These are phyloP conservation scores for Colletotrichum ledebouriae DNA, from an alignment of 2,329 filamentous ascomycete species.

Conservation along the genomic window DNA sequence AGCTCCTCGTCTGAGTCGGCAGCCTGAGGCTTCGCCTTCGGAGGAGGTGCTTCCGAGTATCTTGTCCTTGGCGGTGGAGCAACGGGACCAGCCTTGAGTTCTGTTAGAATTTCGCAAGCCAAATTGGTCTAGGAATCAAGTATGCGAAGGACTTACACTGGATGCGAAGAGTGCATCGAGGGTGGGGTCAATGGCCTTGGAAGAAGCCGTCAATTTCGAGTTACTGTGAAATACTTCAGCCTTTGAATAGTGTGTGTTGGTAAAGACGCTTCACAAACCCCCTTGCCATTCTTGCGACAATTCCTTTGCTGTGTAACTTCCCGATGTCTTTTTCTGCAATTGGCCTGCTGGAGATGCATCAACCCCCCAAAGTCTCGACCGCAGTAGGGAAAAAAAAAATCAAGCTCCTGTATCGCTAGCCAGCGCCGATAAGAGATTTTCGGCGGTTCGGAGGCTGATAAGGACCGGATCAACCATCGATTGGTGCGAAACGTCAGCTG, in stretches of 20 bases:
- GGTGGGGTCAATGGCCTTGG: conserved; percentile 75
- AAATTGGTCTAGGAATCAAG: neutral
- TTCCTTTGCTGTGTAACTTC: neutral
- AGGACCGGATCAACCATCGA: conserved; percentile 38
- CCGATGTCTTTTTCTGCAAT: conserved; percentile 27
- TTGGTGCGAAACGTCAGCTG: conserved; percentile 39
- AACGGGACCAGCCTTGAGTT: conserved; percentile 64
- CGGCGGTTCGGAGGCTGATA: conserved; percentile 34
- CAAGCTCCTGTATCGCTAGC: conserved; percentile 32
- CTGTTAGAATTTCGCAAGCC: conserved; percentile 40
- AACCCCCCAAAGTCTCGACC: conserved; percentile 15
- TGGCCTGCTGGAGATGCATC: conserved; percentile 35
- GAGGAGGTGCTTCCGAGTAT: conserved; percentile 55
- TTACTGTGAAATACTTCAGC: conserved; percentile 6
- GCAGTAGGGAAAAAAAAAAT: conserved; percentile 35
- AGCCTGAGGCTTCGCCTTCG: conserved; percentile 49
- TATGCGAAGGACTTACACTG: conserved; percentile 69
- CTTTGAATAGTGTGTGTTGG: too few relatives aligned
- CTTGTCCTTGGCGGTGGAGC: conserved; percentile 60
- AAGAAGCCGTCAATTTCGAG: conserved; percentile 56
- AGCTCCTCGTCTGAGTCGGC: conserved; percentile 50
- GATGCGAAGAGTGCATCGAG: conserved; percentile 78
- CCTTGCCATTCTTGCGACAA: conserved; percentile 43
- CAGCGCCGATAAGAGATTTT: conserved; percentile 36
- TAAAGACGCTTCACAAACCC: conserved; percentile 32